phyloP scores from a whole-genome alignment of 2,329 filamentous ascomycete genomes.

The Pseudocercospora vitis region DNA sequence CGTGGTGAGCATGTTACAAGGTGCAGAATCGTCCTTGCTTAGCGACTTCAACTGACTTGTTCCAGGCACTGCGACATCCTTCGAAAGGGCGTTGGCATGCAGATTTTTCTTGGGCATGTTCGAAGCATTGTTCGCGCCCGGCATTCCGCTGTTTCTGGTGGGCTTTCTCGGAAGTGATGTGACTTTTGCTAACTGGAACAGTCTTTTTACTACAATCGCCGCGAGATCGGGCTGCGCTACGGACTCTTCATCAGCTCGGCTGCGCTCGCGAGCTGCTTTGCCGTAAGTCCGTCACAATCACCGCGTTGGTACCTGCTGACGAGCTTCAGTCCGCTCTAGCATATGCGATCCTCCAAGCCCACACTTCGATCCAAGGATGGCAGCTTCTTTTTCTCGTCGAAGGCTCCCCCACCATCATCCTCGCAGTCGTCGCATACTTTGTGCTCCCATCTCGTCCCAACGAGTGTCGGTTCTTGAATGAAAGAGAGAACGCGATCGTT shows the following conservation, averaged over 20 bases:
- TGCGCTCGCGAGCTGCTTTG: conserved; percentile 3
- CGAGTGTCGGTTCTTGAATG: conserved; percentile 45
- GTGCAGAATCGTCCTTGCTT: too few relatives aligned
- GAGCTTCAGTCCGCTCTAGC: conserved; percentile 63
- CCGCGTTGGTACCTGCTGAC: too few relatives aligned
- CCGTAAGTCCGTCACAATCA: too few relatives aligned
- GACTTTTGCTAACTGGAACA: too few relatives aligned
- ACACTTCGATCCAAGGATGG: conserved; percentile 60
- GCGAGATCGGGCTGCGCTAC: conserved; percentile 6
- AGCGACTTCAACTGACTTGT: too few relatives aligned
- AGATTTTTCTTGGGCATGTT: conserved; percentile 10
- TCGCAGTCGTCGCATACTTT: conserved; percentile 53
- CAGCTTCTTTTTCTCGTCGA: conserved; percentile 61
- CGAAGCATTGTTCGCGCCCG: conserved; percentile 9
- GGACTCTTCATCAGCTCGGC: conserved; percentile 1
- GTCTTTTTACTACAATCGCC: conserved; percentile 11
- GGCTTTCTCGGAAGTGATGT: background rate
- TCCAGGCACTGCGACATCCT: too few relatives aligned
- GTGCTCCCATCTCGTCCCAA: conserved; percentile 47
- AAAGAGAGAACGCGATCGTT: conserved; percentile 45
- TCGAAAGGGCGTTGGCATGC: conserved; percentile 2
- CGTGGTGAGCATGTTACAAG: conserved; percentile 15
- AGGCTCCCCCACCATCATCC: conserved; percentile 58
- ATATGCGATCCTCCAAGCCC: conserved; percentile 62
- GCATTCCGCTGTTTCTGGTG: conserved; percentile 5